Evolutionary conservation across 345 rosid species (phyloP).

Genomic region (Anacardium occidentale): DNA sequence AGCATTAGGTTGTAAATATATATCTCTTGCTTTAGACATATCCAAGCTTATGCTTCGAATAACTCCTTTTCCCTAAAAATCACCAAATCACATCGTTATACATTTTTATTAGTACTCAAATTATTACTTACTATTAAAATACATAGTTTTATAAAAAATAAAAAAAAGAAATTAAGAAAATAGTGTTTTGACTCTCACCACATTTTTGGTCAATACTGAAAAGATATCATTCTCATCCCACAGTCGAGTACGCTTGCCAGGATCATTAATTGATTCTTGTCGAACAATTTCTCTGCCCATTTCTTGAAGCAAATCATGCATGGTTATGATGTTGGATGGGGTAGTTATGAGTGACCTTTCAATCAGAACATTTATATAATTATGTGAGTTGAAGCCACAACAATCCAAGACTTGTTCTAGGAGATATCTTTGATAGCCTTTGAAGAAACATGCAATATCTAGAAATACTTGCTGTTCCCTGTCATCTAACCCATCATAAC

Average conservation of each 20-base stretch:
- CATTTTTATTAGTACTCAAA: too few species aligned
- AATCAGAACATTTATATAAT: conserved; percentile 19
- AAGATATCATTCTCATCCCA: background rate
- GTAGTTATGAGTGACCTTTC: conserved; percentile 25
- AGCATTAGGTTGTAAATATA: background rate
- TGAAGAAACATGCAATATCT: conserved; percentile 31
- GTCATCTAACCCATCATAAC: background rate
- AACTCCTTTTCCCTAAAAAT: background rate
- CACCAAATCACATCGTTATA: too few species aligned
- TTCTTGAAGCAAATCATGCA: too few species aligned
- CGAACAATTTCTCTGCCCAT: too few species aligned
- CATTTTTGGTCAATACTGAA: background rate
- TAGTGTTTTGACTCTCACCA: background rate
- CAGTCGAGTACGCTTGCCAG: background rate
- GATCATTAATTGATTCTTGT: background rate
- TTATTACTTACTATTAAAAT: too few species aligned
- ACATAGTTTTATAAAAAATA: too few species aligned
- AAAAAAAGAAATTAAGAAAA: too few species aligned
- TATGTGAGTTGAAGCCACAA: conserved; percentile 4
- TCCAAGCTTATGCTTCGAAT: background rate
- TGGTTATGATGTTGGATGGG: background rate
- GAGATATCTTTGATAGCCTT: conserved; percentile 15
- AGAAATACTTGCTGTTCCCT: background rate
- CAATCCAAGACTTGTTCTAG: conserved; percentile 10
- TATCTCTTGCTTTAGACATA: background rate